A percentile compares a stretch with the other conserved stretches of the same genome.
These are phyloP conservation scores for Phaeotremella skinneri DNA, from an alignment of 768 basidiomycete species.

Conservation along the genomic window DNA sequence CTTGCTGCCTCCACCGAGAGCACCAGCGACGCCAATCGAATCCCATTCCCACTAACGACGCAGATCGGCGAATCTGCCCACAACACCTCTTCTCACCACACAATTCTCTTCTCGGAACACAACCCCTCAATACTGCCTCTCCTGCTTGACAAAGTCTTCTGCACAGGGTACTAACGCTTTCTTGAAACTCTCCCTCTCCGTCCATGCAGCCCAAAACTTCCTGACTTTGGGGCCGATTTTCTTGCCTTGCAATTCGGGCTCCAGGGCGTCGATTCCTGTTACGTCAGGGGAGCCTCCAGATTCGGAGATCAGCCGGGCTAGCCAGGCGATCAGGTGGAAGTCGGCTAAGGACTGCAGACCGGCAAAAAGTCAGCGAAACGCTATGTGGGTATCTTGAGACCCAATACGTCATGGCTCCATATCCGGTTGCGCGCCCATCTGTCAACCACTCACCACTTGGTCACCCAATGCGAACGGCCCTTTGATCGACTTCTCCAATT, in stretches of 20 bases:
- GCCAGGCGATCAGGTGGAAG: constrained; percentile 74
- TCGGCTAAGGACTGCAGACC: constrained; percentile 72
- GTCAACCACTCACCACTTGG: constrained; percentile 58
- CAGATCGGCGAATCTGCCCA: too few relatives aligned
- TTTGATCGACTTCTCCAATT: constrained; percentile 44
- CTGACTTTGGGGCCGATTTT: constrained; percentile 60
- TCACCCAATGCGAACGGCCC: constrained; percentile 60
- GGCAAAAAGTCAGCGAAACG: too few relatives aligned
- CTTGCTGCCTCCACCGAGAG: too few relatives aligned
- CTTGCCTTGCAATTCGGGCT: constrained; percentile 58
- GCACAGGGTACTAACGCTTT: constrained; percentile 56
- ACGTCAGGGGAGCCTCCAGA: constrained; percentile 57
- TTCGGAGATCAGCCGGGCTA: constrained; percentile 62
- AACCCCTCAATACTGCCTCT: too few relatives aligned
- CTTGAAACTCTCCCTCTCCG: constrained; percentile 68
- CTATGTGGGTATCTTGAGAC: too few relatives aligned
- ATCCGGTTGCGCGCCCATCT: too few relatives aligned
- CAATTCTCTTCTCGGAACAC: too few relatives aligned
- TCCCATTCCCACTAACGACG: too few relatives aligned
- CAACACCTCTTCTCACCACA: too few relatives aligned
- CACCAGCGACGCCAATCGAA: too few relatives aligned
- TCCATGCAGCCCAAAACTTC: constrained; percentile 69
- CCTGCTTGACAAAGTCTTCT: constrained; percentile 9
- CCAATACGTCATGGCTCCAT: too few relatives aligned
- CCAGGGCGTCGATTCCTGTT: constrained; percentile 39